These are phyloP conservation scores for Raphanus hybrid DNA, from an alignment of 441 rosid species.

Conservation along the genomic window DNA sequence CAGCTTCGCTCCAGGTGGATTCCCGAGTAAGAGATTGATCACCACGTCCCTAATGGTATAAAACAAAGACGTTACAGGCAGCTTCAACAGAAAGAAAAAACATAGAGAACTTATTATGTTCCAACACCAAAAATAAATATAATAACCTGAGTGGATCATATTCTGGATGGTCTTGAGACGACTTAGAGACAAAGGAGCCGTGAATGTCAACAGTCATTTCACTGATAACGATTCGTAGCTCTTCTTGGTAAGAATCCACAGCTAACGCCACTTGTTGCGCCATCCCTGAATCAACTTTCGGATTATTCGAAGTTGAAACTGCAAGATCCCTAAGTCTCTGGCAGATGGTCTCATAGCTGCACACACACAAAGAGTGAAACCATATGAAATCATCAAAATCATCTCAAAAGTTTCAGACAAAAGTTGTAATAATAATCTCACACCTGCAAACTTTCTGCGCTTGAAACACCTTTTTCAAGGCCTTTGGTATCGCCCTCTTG, in stretches of 20 bases:
- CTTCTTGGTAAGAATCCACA: slow-evolving; percentile 65
- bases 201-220: slow-evolving; percentile 64
- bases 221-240: slow-evolving; percentile 59
- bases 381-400: too few relatives aligned
- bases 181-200: slow-evolving; percentile 66
- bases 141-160: slow-evolving; percentile 67
- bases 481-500: slow-evolving; percentile 69
- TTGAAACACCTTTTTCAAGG: slow-evolving; percentile 73
- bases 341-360: slow-evolving; percentile 69
- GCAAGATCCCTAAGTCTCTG: slow-evolving; percentile 74
- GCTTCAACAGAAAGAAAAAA: not conserved
- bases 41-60: slow-evolving; percentile 62
- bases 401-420: too few relatives aligned
- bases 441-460: slow-evolving; percentile 90
- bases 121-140: not conserved
- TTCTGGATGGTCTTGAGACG: slow-evolving; percentile 79
- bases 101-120: slow-evolving; percentile 1
- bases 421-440: not conserved
- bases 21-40: slow-evolving; percentile 56
- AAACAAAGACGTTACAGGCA: slow-evolving; percentile 10
- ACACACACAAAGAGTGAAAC: too few relatives aligned
- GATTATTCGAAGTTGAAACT: slow-evolving; percentile 61
- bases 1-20: slow-evolving; percentile 59
- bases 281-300: slow-evolving; percentile 72
- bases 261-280: slow-evolving; percentile 61